Evolutionary conservation across 768 basidiomycete species (phyloP), one percentile per base, ranked within the genome.

Genomic region (Sistotremastrum niveocremeum): DNA sequence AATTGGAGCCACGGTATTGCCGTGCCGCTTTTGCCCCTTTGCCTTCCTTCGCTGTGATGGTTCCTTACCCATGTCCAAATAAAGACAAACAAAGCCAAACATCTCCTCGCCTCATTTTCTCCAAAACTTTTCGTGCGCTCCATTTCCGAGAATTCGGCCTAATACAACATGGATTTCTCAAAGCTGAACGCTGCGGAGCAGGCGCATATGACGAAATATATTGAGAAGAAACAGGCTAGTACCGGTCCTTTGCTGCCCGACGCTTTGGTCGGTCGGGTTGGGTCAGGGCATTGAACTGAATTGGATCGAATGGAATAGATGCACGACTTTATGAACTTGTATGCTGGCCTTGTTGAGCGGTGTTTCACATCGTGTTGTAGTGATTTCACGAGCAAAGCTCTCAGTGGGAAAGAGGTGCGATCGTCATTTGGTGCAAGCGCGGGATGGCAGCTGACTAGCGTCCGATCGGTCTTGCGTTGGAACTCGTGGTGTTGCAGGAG

Each of bases 291-390:
- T 20, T 11, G 38, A 43, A 30, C 11, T 32, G n/a, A 38, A 20
- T 36, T 34, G 39, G 42, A 9, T 32, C 12, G 20, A 10, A 9
- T 47, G 30, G 29, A 30, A 28, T 59, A 98, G 93, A 94, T 99
- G 91, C 88, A 94, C 73, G 94, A 98, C 70, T 98, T 99, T 58
- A 71, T 99, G 71, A 76, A 74, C 58, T 81, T 98, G 65, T 98
- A 99, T 66, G 85, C 89, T 28, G 84, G 80, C 59, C 75, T 99
- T 46, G 90, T 93, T 33, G 94, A 98, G 62, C 81, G 87, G 55
- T 99, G 94, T 64, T 99, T 99, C 74, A 89, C 72, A 56, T 72
- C 86, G 9, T 99, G 94, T 62, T 84, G 83, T 57, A 93, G 93
- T 61, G 94, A 99, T 61, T 97, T 99, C 57, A 97, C 93, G 29